Evolutionary conservation across 176 grass and related monocot species (phyloP), one percentile per base, ranked within the genome.

Genomic region (Oryza nivara): DNA sequence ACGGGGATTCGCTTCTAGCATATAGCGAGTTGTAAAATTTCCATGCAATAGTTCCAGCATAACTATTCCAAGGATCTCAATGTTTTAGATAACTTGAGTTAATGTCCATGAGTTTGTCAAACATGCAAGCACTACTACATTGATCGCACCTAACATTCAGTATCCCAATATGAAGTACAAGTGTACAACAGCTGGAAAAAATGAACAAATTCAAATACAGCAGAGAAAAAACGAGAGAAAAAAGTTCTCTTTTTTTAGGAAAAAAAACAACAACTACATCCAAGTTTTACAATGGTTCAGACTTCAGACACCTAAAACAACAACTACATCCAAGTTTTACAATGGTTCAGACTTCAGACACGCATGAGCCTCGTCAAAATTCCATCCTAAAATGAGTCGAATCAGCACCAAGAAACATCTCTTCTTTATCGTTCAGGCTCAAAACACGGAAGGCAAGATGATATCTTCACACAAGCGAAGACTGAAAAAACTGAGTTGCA

Each of bases 281-380:
- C 0, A 61, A 72, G 56, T 34, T 9, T 34, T 6, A 3, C 56
- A 63, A 17, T 9, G 76, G 87, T 88, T 89, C 76, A 87, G 84
- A 84, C 17, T 88, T 92, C 80, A 87, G 91, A 87, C 28, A 28
- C 28, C 28, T 28, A 11, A 23, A 38, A 38, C 36, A 38, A 63
- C 5, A 1, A 23, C 19, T 63, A 4, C 1, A 22, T 10, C 22
- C 0, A 61, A 72, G 56, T 34, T 9, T 34, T 6, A 3, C 56
- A 63, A 17, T 9, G 72, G 87, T 88, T 89, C 71, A 87, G 84
- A 84, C 17, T 88, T 92, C 80, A 87, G 91, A 87, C 28, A 87
- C 56, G 80, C 87, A 92, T 19, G 87, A 34, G 85, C 35, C 70
- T 88, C 88, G 87, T 87, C 80, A 87, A 92, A 68, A 77, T 65